Evolutionary conservation across 2,329 filamentous ascomycete genomes (phyloP), one percentile per base, ranked within the genome.

Genomic region (Capronia coronata): DNA sequence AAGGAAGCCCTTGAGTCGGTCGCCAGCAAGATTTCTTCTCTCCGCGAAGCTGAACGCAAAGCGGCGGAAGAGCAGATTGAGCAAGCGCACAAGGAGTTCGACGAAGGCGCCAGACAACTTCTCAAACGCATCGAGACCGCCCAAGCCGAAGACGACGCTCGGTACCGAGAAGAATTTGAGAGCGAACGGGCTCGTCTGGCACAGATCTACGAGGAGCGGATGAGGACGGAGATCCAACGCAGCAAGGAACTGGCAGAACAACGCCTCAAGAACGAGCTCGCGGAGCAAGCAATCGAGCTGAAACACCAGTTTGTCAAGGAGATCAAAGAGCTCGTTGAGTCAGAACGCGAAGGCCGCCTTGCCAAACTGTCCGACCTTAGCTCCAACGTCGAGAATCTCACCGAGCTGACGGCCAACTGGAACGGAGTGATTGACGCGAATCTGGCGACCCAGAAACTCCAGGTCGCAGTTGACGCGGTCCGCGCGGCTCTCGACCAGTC

Each of bases 391-490:
- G 75, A 77, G 32, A 87, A 94, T 61, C 81, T 98, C 10, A 90
- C 96, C 72, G 83, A 83, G 68, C 79, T 98, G 47, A 94, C 90
- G 1, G 79, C 80, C 1, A 84, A 88, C 58, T 97, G 89, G 89
- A 94, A 91, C 69, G 80, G 83, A 34, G 87, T 97, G 30, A 82
- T 98, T 18, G 89, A 97, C 65, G 76, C 80, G 52, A 97, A 93
- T 71, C 79, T 97, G 56, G 85, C 87, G 69, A 96, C 93, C 0
- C 93, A 98, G 70, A 90, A 97, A 71, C 82, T 98, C 22, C 88
- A 96, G 65, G 88, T 98, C 29, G 93, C 93, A 16, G 86, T 97
- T 23, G 93, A 98, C 66, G 88, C 91, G 32, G 89, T 97, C 44
- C 85, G 87, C 59, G 82, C 87, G 50, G 87, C 84, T 43, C 79